phyloP scores from a whole-genome alignment of 2,329 filamentous ascomycete species.

The Aspergillus alliaceus region DNA sequence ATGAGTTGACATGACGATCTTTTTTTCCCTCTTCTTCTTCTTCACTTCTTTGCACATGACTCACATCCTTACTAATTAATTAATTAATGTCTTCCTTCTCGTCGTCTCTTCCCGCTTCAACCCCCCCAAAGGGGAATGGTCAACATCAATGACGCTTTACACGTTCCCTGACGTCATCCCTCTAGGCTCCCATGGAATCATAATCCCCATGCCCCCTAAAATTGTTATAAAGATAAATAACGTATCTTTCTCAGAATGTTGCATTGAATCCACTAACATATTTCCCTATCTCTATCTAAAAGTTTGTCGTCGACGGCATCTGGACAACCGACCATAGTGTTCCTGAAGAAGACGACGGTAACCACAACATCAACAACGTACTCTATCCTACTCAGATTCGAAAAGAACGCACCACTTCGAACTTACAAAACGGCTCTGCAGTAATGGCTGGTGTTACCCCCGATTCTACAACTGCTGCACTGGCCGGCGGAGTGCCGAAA shows the following conservation, averaged over 20 bases:
- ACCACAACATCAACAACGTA: conserved; percentile 91
- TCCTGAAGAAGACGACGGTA: conserved; percentile 77
- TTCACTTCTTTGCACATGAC: too few relatives aligned
- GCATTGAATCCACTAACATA: conserved; percentile 13
- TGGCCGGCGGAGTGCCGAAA: conserved; percentile 38
- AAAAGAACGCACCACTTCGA: conserved; percentile 4
- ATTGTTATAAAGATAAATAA: conserved; percentile 28
- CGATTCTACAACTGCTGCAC: conserved; percentile 66
- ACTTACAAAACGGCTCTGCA: conserved; percentile 19
- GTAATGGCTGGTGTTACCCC: conserved; percentile 65
- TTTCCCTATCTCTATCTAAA: conserved; percentile 9
- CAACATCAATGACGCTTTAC: conserved; percentile 24
- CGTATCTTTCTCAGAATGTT: conserved; percentile 10
- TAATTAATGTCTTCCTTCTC: too few relatives aligned
- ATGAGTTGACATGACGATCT: too few relatives aligned
- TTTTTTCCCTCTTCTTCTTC: not conserved
- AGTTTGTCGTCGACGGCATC: conserved; percentile 94
- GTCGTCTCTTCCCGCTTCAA: too few relatives aligned
- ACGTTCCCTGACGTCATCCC: conserved; percentile 20
- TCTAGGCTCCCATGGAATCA: not conserved
- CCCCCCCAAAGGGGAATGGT: too few relatives aligned
- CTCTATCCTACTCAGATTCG: conserved; percentile 72
- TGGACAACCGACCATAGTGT: conserved; percentile 83
- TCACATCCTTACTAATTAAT: too few relatives aligned
- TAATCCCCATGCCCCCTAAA: conserved; percentile 1